phyloP scores from a whole-genome alignment of 176 grass and related monocot genomes.

The Rhipidocladum racemiflorum region DNA sequence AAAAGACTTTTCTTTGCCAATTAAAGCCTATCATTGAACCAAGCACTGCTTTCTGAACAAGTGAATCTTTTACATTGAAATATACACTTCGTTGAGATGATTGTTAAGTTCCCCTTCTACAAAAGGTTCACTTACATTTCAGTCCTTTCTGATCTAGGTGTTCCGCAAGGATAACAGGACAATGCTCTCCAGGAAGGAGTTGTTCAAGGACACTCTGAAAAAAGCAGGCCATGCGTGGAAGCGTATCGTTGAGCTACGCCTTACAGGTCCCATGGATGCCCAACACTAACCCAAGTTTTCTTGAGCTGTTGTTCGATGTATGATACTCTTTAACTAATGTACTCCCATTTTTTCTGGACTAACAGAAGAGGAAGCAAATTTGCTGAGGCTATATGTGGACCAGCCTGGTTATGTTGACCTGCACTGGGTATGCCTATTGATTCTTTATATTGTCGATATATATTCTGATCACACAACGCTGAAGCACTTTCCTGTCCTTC shows the following conservation, averaged over 20 bases:
- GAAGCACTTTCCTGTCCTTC: background rate
- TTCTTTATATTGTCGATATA: background rate
- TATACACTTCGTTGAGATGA: background rate
- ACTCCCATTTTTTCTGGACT: background rate
- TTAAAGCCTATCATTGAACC: background rate
- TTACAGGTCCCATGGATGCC: conserved; percentile 55
- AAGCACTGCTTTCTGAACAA: background rate
- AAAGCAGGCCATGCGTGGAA: conserved; percentile 80
- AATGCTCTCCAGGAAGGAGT: conserved; percentile 69
- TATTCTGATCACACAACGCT: background rate
- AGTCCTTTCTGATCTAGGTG: conserved; percentile 40
- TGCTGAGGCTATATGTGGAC: conserved; percentile 74
- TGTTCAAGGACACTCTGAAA: conserved; percentile 93
- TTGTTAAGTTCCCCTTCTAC: background rate
- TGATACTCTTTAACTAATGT: background rate
- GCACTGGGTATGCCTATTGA: conserved; percentile 71
- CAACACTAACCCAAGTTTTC: background rate
- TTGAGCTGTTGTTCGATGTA: background rate
- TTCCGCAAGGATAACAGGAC: conserved; percentile 87
- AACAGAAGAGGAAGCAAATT: conserved; percentile 83
- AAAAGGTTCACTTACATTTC: background rate
- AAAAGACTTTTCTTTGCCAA: background rate
- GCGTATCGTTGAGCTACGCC: conserved; percentile 72
- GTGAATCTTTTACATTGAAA: background rate
- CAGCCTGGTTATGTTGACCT: conserved; percentile 91